A percentile compares a stretch with the other conserved stretches of the same genome.
These are phyloP conservation scores for Pelargonium cotyledonis DNA, from an alignment of 441 rosid genomes.

Conservation along the genomic window DNA sequence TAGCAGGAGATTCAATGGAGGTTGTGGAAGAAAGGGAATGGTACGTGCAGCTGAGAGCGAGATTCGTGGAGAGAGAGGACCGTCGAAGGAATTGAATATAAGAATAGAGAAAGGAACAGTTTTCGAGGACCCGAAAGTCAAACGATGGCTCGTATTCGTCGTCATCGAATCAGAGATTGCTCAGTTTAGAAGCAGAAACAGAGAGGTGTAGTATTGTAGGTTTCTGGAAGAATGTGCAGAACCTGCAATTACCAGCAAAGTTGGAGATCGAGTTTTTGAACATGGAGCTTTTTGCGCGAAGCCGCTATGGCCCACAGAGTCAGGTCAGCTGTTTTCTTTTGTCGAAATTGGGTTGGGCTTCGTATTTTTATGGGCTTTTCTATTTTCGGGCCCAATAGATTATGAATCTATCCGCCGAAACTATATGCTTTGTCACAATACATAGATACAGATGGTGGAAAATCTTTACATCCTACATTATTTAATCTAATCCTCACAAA, in stretches of 20 bases:
- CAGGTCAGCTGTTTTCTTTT: too few species aligned
- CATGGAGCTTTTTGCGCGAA: too few species aligned
- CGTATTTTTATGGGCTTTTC: too few species aligned
- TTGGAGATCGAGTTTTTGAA: not conserved
- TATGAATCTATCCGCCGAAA: too few species aligned
- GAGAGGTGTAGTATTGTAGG: not conserved
- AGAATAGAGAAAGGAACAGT: constrained; percentile 7
- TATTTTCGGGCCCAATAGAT: too few species aligned
- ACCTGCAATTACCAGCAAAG: not conserved
- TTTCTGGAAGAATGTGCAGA: constrained; percentile 6
- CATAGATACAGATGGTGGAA: too few species aligned
- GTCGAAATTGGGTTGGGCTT: too few species aligned
- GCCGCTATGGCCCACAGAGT: too few species aligned
- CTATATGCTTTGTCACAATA: too few species aligned
- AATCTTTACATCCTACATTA: too few species aligned
- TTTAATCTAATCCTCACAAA: too few species aligned
- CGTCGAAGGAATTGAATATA: constrained; percentile 12
- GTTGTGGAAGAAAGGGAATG: constrained; percentile 16
- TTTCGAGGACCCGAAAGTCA: constrained; percentile 35
- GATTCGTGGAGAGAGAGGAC: constrained; percentile 22
- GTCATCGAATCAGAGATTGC: not conserved
- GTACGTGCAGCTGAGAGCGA: constrained; percentile 15
- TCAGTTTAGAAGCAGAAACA: not conserved
- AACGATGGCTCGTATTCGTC: constrained; percentile 1
- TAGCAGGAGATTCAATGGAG: not conserved